Conservation (phyloP, 2,329 filamentous ascomycete species). For the Cryphonectria radicalis region DNA sequence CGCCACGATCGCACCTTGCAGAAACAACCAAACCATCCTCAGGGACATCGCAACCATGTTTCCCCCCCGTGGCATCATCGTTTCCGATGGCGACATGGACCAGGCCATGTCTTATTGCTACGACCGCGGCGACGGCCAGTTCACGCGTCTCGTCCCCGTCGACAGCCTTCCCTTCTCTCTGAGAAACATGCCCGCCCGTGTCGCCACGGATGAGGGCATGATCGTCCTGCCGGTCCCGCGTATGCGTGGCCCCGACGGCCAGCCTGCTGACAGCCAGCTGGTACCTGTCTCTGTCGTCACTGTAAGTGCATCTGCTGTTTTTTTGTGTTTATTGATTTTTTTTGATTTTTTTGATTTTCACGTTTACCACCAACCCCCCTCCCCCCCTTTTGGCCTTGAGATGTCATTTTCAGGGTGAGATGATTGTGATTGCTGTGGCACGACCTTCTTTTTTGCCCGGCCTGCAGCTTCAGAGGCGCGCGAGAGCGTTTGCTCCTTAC, state of each 20-base stretch:
- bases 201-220: slow-evolving; percentile 48
- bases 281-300: slow-evolving; percentile 38
- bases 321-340: too few relatives aligned
- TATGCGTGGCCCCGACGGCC: slow-evolving; percentile 43
- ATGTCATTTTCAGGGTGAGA: neutral
- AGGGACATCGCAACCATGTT: slow-evolving; percentile 16
- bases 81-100: slow-evolving; percentile 35
- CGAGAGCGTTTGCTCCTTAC: neutral
- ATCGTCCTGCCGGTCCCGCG: slow-evolving; percentile 50
- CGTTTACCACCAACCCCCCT: neutral
- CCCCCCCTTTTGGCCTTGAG: neutral
- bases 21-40: neutral
- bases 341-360: neutral
- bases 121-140: slow-evolving; percentile 56
- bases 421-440: neutral
- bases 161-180: slow-evolving; percentile 53
- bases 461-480: neutral
- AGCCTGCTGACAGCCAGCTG: slow-evolving; percentile 43
- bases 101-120: slow-evolving; percentile 54
- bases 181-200: slow-evolving; percentile 47
- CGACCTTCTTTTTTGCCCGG: neutral
- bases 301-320: slow-evolving; percentile 41
- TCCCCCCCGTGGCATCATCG: slow-evolving; percentile 19
- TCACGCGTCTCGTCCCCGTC: slow-evolving; percentile 59
- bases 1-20: neutral